These are phyloP conservation scores for Colletotrichum sp. DNA, from an alignment of 2,329 filamentous ascomycete species.

Conservation along the genomic window DNA sequence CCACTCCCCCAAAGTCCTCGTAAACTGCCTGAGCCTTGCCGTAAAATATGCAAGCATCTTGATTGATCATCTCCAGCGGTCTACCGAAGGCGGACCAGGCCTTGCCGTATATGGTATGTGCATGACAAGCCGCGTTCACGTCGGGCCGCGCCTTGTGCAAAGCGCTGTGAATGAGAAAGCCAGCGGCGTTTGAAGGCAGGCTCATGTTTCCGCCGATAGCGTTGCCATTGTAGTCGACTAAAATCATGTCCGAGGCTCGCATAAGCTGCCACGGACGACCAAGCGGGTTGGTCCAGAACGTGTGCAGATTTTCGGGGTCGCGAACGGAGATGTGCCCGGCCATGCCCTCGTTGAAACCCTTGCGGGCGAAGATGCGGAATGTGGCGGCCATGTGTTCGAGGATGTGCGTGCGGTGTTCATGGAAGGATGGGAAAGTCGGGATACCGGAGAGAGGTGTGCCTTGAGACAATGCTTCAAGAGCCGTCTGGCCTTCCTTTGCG, in stretches of 20 bases:
- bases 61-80: conserved; percentile 73
- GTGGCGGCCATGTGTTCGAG: conserved; percentile 67
- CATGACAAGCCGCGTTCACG: conserved; percentile 71
- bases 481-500: not conserved
- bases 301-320: conserved; percentile 61
- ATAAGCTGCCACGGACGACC: conserved; percentile 66
- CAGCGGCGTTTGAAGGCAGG: conserved; percentile 68
- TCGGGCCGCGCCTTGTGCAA: conserved; percentile 70
- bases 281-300: conserved; percentile 70
- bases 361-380: conserved; percentile 62
- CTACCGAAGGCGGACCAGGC: conserved; percentile 71
- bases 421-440: conserved; percentile 6
- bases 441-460: not conserved
- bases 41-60: conserved; percentile 70
- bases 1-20: conserved; percentile 30
- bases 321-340: conserved; percentile 69
- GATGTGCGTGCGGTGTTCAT: conserved; percentile 53
- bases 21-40: conserved; percentile 30
- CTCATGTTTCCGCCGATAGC: conserved; percentile 38
- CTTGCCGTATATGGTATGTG: conserved; percentile 69
- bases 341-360: conserved; percentile 64
- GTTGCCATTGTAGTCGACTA: conserved; percentile 66
- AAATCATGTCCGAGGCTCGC: conserved; percentile 70
- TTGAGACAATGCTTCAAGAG: not conserved
- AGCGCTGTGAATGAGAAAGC: conserved; percentile 73